phyloP scores from a whole-genome alignment of 1,284 basidiomycete genomes.

The Leccinum subrobustum region DNA sequence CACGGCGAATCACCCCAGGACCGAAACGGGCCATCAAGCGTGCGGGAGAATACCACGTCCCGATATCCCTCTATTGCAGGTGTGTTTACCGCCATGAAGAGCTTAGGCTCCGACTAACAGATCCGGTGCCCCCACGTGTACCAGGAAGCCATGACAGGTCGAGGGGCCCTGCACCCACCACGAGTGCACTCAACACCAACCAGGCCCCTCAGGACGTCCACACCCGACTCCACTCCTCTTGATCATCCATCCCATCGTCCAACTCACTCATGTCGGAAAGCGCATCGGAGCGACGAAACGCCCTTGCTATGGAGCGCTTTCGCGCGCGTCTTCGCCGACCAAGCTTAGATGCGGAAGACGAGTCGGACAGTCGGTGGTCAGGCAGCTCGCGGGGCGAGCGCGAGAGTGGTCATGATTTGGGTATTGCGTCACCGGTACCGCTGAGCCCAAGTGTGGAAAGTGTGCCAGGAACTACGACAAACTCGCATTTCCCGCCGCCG shows the following conservation, averaged over 20 bases:
- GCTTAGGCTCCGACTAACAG: slow-evolving; percentile 11
- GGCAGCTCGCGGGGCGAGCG: slow-evolving; percentile 20
- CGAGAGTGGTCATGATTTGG: slow-evolving; percentile 12
- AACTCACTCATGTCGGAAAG: slow-evolving; percentile 46
- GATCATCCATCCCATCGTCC: slow-evolving; percentile 34
- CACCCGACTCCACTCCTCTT: slow-evolving; percentile 24
- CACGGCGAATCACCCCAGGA: slow-evolving; percentile 21
- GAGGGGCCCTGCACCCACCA: slow-evolving; percentile 19
- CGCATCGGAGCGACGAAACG: slow-evolving; percentile 39
- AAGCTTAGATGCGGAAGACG: slow-evolving; percentile 30
- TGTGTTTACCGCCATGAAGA: slow-evolving; percentile 8
- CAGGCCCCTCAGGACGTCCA: slow-evolving; percentile 18
- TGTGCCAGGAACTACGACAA: slow-evolving; percentile 5
- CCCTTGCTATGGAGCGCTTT: slow-evolving; percentile 34
- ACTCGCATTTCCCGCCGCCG: slow-evolving; percentile 7
- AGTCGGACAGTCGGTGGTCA: slow-evolving; percentile 27
- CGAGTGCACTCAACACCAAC: slow-evolving; percentile 7
- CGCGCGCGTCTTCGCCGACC: slow-evolving; percentile 19
- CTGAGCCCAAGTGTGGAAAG: slow-evolving; percentile 19
- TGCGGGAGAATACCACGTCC: slow-evolving; percentile 9
- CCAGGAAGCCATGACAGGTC: slow-evolving; percentile 11
- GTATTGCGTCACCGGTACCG: slow-evolving; percentile 16
- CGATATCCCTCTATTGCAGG: slow-evolving; percentile 16
- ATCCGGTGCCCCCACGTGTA: slow-evolving; percentile 16
- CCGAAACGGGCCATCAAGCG: slow-evolving; percentile 11